phyloP scores from a whole-genome alignment of 1,139 yeast species.

The Debaryomycetaceae sp. region DNA sequence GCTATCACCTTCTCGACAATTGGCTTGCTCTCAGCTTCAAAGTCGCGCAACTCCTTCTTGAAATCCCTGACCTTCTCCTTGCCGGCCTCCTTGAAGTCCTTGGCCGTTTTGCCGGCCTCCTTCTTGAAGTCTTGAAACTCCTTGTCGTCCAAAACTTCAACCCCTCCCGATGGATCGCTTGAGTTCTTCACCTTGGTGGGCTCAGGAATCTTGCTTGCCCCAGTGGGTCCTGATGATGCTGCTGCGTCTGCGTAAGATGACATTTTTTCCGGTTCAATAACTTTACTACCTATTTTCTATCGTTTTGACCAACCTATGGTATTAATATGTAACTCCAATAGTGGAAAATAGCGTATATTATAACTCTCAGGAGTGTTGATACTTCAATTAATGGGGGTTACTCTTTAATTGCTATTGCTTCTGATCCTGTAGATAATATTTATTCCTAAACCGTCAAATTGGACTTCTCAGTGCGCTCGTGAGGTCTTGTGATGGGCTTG shows the following conservation, averaged over 20 bases:
- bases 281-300: background rate
- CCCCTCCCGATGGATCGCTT: constrained; percentile 22
- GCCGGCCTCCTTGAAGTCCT: constrained; percentile 15
- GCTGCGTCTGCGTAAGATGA: constrained; percentile 40
- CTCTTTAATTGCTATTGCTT: constrained; percentile 8
- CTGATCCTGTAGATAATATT: constrained; percentile 7
- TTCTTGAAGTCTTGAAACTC: constrained; percentile 28
- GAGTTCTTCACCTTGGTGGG: constrained; percentile 25
- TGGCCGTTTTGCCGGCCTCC: constrained; percentile 17
- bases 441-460: background rate
- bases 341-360: background rate
- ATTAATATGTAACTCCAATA: too few species aligned
- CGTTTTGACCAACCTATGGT: background rate
- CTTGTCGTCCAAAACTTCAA: constrained; percentile 26
- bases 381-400: background rate
- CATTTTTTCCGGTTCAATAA: constrained; percentile 3
- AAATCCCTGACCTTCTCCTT: constrained; percentile 13
- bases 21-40: constrained; percentile 24
- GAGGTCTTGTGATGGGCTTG: background rate
- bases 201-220: constrained; percentile 17
- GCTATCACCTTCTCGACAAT: constrained; percentile 14
- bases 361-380: background rate
- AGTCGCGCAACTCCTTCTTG: constrained; percentile 21
- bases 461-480: background rate
- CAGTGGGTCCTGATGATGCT: constrained; percentile 33